These are phyloP conservation scores for Coniosporium apollinis DNA, from an alignment of 495 filamentous ascomycete genomes.

Conservation along the genomic window DNA sequence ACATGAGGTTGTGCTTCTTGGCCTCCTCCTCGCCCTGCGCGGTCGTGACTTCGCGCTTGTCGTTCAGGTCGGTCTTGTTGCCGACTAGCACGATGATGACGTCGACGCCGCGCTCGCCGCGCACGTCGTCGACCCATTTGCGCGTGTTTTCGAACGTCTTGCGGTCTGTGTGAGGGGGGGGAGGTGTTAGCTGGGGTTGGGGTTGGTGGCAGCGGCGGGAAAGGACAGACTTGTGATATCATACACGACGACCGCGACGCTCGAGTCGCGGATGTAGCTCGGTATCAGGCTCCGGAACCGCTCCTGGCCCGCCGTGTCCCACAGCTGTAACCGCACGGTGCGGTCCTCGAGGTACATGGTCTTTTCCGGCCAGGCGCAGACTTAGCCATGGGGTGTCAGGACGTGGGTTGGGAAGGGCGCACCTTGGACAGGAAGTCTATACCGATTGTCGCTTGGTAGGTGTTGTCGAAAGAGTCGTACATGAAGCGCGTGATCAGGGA, in stretches of 20 bases:
- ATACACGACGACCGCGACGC: slow-evolving; percentile 94
- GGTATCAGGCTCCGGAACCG: slow-evolving; percentile 92
- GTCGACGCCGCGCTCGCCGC: slow-evolving; percentile 89
- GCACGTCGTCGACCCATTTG: slow-evolving; percentile 98
- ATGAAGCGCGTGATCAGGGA: slow-evolving; percentile 98
- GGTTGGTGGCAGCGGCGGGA: not conserved
- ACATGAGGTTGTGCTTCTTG: slow-evolving; percentile 93
- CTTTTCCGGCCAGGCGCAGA: slow-evolving; percentile 34
- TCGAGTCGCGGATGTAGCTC: slow-evolving; percentile 94
- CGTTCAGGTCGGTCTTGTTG: slow-evolving; percentile 96
- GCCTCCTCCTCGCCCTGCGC: slow-evolving; percentile 94
- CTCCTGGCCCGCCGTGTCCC: slow-evolving; percentile 97
- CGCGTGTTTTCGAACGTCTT: slow-evolving; percentile 95
- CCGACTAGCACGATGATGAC: slow-evolving; percentile 97
- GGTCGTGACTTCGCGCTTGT: slow-evolving; percentile 91
- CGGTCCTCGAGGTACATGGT: slow-evolving; percentile 99
- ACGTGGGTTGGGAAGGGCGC: no score
- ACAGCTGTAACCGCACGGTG: slow-evolving; percentile 91
- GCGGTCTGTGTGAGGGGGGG: slow-evolving; percentile 39
- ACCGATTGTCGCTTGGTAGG: slow-evolving; percentile 97
- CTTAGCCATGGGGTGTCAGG: no score
- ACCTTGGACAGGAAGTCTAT: slow-evolving; percentile 99
- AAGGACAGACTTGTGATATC: slow-evolving; percentile 65
- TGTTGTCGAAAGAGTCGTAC: slow-evolving; percentile 99
- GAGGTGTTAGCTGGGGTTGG: slow-evolving; percentile 1